These are phyloP conservation scores for Tetracladium maxilliforme DNA, from an alignment of 2,329 filamentous ascomycete species.

Conservation along the genomic window DNA sequence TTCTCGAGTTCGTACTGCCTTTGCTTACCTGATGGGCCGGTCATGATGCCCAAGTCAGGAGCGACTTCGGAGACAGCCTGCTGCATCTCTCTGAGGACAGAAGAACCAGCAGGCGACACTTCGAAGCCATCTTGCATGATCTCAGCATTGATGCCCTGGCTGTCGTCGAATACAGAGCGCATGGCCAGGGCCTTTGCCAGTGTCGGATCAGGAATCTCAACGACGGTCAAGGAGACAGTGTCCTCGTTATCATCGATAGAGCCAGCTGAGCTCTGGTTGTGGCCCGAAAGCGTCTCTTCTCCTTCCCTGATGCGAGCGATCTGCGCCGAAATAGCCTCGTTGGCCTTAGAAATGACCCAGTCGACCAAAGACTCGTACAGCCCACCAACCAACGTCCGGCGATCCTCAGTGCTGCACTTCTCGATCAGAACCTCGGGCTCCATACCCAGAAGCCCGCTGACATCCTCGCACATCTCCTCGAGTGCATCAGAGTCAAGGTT, in stretches of 20 bases:
- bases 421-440: slow-evolving; percentile 69
- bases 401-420: slow-evolving; percentile 73
- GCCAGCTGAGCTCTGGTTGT: slow-evolving; percentile 54
- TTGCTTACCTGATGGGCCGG: slow-evolving; percentile 51
- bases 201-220: slow-evolving; percentile 69
- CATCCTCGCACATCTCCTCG: slow-evolving; percentile 81
- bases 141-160: slow-evolving; percentile 83
- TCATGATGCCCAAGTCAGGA: slow-evolving; percentile 64
- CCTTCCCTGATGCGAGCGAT: slow-evolving; percentile 51
- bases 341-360: slow-evolving; percentile 84
- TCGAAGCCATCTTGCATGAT: slow-evolving; percentile 93
- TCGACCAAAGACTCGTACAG: slow-evolving; percentile 91
- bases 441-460: slow-evolving; percentile 70
- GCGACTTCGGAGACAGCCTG: slow-evolving; percentile 64
- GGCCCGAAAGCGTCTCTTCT: no score
- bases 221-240: slow-evolving; percentile 75
- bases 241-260: slow-evolving; percentile 61
- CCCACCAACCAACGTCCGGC: slow-evolving; percentile 67
- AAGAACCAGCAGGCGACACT: slow-evolving; percentile 59
- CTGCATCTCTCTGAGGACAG: slow-evolving; percentile 77
- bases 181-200: slow-evolving; percentile 82
- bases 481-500: slow-evolving; percentile 71
- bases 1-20: slow-evolving; percentile 69
- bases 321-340: slow-evolving; percentile 66
- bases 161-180: slow-evolving; percentile 84